phyloP scores from a whole-genome alignment of 106 monocot genomes.

The Narthecium ossifragum region DNA sequence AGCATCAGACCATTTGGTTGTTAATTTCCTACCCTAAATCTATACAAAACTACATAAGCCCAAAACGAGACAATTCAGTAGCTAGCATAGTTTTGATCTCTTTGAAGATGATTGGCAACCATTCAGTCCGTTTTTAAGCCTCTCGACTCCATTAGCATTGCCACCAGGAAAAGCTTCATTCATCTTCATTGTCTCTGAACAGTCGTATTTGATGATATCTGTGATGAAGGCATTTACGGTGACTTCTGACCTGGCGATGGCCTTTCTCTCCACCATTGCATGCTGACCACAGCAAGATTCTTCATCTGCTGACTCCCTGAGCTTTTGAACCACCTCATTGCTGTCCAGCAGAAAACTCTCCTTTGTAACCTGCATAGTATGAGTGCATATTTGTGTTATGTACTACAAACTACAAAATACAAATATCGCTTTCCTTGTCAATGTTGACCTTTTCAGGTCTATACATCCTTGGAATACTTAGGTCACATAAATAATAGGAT shows the following conservation, averaged over 20 bases:
- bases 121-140: conserved; percentile 8
- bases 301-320: conserved; percentile 41
- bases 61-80: not conserved
- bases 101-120: conserved; percentile 8
- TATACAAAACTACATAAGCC: not conserved
- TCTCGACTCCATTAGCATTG: not conserved
- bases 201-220: conserved; percentile 27
- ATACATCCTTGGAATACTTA: no score
- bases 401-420: no score
- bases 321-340: conserved; percentile 39
- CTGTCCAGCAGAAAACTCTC: conserved; percentile 41
- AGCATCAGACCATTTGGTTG: no score
- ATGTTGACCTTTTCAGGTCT: no score
- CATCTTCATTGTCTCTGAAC: not conserved
- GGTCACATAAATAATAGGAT: no score
- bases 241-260: conserved; percentile 33
- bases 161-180: not conserved
- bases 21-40: no score
- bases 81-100: conserved; percentile 10
- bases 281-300: conserved; percentile 54
- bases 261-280: conserved; percentile 41
- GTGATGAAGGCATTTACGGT: conserved; percentile 52
- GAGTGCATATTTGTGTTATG: no score
- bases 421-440: no score
- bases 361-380: conserved; percentile 32